Base-by-base conservation (phyloP, 2,329 filamentous ascomycete genomes). In the Tolypocladium cylindrosporum region DNA sequence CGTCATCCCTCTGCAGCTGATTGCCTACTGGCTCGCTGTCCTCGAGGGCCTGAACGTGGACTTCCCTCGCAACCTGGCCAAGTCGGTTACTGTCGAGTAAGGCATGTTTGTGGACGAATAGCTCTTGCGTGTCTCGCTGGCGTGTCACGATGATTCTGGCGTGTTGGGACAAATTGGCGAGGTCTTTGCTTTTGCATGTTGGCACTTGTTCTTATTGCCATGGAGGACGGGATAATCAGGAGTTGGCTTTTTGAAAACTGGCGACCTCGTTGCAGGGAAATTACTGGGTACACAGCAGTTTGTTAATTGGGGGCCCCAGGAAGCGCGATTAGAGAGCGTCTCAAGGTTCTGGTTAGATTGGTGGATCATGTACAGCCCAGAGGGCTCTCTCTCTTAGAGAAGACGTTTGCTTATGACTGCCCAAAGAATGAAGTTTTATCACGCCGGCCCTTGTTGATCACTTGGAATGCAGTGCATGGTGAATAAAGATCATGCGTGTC, bases 41-140 rank as follows among this genome's bases (percentile, higher is more conserved):
- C 88, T 89, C 65, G 94, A 96, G 79, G 93, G 92, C 56, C 81
- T 97, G 65, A 97, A 99, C 73, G 94, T 99, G 60, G 94, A 99
- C 74, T 97, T 97, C 85, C 94, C 94, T 59, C 89, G 94, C 70
- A 99, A 99, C 81, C 79, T 99, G 78, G 94, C 94, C 74, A 99
- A 99, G 86, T 96, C 91, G 63, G 94, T 99, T 64, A 99, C 94
- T 63, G 94, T 99, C 66, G 94, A 99, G 85, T 99, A 93, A 81
- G 55, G 71, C 57, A 39, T 45, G 24, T n/a, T n/a, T 27, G 40
- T 14, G 37, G 13, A 55, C 5, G 5, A 13, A 36, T 14, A 13
- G 36, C 3, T 54, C 55, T 53, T 57, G 59, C 50, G 62, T 56
- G 54, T 59, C 55, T 56, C 55, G 59, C 59, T 48, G 55, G 57